Conservation (phyloP, 2,329 filamentous ascomycete species). For the Talaromyces piceae region DNA sequence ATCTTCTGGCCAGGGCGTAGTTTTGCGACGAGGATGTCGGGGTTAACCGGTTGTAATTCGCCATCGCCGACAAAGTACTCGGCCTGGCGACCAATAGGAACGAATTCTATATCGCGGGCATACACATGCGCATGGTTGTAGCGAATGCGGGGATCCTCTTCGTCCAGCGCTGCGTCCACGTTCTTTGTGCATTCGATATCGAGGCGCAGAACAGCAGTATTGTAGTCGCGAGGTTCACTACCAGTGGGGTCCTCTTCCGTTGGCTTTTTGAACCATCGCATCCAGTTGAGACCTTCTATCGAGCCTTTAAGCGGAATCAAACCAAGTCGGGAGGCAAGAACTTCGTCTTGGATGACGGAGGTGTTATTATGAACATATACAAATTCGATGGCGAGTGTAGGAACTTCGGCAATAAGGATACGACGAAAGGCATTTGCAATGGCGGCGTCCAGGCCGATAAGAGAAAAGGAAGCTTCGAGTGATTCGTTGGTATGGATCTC, state of each 20-base stretch:
- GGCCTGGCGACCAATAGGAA: slow-evolving; percentile 65
- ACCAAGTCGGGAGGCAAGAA: slow-evolving; percentile 81
- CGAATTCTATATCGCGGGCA: slow-evolving; percentile 68
- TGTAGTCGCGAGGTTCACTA: slow-evolving; percentile 61
- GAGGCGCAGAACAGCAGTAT: slow-evolving; percentile 75
- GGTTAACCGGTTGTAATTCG: slow-evolving; percentile 70
- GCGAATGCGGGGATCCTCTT: slow-evolving; percentile 73
- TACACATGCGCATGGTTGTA: slow-evolving; percentile 83
- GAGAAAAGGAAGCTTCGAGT: slow-evolving; percentile 76
- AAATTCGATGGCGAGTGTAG: slow-evolving; percentile 86
- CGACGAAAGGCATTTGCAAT: slow-evolving; percentile 96
- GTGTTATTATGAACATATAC: slow-evolving; percentile 96
- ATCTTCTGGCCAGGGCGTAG: slow-evolving; percentile 85
- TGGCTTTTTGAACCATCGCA: slow-evolving; percentile 75
- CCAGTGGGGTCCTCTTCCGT: slow-evolving; percentile 54
- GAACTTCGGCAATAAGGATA: slow-evolving; percentile 90
- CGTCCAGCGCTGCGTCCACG: slow-evolving; percentile 59
- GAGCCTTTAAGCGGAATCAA: slow-evolving; percentile 82
- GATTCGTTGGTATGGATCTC: slow-evolving; percentile 77
- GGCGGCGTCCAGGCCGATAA: slow-evolving; percentile 84
- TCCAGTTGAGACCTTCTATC: slow-evolving; percentile 67
- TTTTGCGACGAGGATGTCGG: slow-evolving; percentile 91
- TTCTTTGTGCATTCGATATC: slow-evolving; percentile 76
- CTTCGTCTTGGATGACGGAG: slow-evolving; percentile 95
- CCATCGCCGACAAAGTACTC: slow-evolving; percentile 60